Conservation (phyloP, 345 rosid species). For the Turnera subulata region DNA sequence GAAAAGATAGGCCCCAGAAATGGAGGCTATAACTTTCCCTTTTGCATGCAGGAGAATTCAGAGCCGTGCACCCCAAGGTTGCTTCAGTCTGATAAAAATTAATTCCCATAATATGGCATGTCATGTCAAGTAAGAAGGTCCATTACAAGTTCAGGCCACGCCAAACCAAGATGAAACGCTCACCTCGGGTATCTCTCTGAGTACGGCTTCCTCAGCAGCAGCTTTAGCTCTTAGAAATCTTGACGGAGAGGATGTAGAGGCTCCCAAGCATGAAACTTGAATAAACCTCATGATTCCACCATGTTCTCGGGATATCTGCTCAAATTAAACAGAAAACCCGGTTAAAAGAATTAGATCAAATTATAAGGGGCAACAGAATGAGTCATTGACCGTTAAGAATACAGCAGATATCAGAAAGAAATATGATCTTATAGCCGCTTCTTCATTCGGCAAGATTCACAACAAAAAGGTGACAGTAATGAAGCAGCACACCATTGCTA, state of each 20-base stretch:
- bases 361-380: too few relatives aligned
- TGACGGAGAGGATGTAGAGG: slow-evolving; percentile 80
- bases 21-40: background rate
- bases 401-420: too few relatives aligned
- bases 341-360: too few relatives aligned
- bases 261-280: slow-evolving; percentile 94
- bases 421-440: too few relatives aligned
- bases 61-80: background rate
- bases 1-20: too few relatives aligned
- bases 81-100: background rate
- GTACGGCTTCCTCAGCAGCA: slow-evolving; percentile 86
- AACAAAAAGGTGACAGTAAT: too few relatives aligned
- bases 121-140: background rate
- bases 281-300: slow-evolving; percentile 96
- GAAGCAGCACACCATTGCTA: slow-evolving; percentile 60
- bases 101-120: background rate
- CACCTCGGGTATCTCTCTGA: slow-evolving; percentile 83
- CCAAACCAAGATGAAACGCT: background rate
- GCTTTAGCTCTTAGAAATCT: slow-evolving; percentile 78
- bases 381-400: too few relatives aligned
- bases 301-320: slow-evolving; percentile 91
- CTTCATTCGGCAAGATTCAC: too few relatives aligned
- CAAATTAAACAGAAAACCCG: too few relatives aligned
- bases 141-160: slow-evolving; percentile 3
- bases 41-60: background rate